A percentile compares a stretch with the other conserved stretches of the same genome.
These are phyloP conservation scores for Gilbertella persicaria DNA, from an alignment of 371 early-diverging fungal genomes.

Conservation along the genomic window DNA sequence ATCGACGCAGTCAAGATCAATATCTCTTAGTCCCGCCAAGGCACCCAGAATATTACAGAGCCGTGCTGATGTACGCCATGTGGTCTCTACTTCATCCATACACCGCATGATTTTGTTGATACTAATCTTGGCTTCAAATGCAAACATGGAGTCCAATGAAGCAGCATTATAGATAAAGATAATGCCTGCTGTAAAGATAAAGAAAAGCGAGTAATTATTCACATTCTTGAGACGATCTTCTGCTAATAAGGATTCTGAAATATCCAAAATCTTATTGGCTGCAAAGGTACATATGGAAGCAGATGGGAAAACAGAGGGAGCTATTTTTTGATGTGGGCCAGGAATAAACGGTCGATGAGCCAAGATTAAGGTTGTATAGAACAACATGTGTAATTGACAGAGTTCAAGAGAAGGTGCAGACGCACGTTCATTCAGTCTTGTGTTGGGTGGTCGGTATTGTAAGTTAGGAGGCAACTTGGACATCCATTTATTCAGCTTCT, in stretches of 20 bases:
- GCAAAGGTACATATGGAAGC: slow-evolving; percentile 57
- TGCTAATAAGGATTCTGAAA: slow-evolving; percentile 41
- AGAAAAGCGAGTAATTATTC: slow-evolving; percentile 45
- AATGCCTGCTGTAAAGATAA: slow-evolving; percentile 52
- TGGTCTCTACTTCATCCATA: slow-evolving; percentile 46
- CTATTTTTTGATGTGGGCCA: slow-evolving; percentile 28
- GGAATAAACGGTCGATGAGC: slow-evolving; percentile 72
- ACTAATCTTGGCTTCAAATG: slow-evolving; percentile 46
- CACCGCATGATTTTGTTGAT: slow-evolving; percentile 50
- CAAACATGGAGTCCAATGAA: slow-evolving; percentile 37
- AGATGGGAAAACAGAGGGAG: slow-evolving; percentile 47
- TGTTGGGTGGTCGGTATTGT: slow-evolving; percentile 49
- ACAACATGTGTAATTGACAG: slow-evolving; percentile 66
- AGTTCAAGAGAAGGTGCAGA: slow-evolving; percentile 44
- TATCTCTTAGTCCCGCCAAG: slow-evolving; percentile 48
- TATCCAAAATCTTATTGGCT: slow-evolving; percentile 59
- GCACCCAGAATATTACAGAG: slow-evolving; percentile 50
- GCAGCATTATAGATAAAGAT: slow-evolving; percentile 49
- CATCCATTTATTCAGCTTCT: slow-evolving; percentile 53
- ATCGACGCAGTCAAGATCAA: slow-evolving; percentile 38
- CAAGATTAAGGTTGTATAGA: slow-evolving; percentile 73
- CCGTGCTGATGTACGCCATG: slow-evolving; percentile 47
- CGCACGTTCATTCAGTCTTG: slow-evolving; percentile 27
- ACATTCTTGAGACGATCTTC: slow-evolving; percentile 34
- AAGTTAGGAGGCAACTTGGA: slow-evolving; percentile 42